Conservation (phyloP, 2,329 filamentous ascomycete species). For the Shiraia sp. region DNA sequence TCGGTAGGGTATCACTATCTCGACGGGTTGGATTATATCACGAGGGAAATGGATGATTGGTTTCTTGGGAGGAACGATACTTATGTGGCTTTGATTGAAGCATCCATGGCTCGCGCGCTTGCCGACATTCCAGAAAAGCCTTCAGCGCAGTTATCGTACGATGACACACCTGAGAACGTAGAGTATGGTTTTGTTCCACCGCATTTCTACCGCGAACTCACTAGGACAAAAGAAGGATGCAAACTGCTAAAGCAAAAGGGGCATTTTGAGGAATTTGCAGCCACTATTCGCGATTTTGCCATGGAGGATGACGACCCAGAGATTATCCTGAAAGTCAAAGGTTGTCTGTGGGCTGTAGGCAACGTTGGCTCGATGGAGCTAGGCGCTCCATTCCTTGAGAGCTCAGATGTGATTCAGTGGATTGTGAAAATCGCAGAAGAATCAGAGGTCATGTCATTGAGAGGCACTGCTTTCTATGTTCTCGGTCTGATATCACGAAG, state of each 20-base stretch:
- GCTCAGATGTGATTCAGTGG: conserved; percentile 81
- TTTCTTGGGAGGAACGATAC: conserved; percentile 94
- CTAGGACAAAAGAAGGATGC: conserved; percentile 89
- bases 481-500: conserved; percentile 90
- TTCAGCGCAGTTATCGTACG: conserved; percentile 49
- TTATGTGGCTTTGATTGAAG: conserved; percentile 94
- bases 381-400: conserved; percentile 90
- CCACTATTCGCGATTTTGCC: conserved; percentile 84
- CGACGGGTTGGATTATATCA: conserved; percentile 96
- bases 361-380: conserved; percentile 99
- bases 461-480: conserved; percentile 96
- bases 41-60: conserved; percentile 99
- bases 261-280: conserved; percentile 91
- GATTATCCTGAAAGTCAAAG: conserved; percentile 89
- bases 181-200: conserved; percentile 74
- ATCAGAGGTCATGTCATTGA: conserved; percentile 87
- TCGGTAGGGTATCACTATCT: conserved; percentile 98
- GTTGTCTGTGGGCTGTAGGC: conserved; percentile 94
- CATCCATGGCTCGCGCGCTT: conserved; percentile 87
- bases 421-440: conserved; percentile 87
- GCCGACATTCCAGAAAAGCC: conserved; percentile 62
- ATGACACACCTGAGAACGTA: conserved; percentile 52
- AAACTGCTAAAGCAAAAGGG: conserved; percentile 87
- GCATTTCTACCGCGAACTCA: conserved; percentile 95
- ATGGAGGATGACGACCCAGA: conserved; percentile 85